Percentiles rank a stretch among this genome's conserved stretches.
These are phyloP conservation scores for Solanum pennellii DNA, from an alignment of 257 asterid genomes.

Conservation along the genomic window DNA sequence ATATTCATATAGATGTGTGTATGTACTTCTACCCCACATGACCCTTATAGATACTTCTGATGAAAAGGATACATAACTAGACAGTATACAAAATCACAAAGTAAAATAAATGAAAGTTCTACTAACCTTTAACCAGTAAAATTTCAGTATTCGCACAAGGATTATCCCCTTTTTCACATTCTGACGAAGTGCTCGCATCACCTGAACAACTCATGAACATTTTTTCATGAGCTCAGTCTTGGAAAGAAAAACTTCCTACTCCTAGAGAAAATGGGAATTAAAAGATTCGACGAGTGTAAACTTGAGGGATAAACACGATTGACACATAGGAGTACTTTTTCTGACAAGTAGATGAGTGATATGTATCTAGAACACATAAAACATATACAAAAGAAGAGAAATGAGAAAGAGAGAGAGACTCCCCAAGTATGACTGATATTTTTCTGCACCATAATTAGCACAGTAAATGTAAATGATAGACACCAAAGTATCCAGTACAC, in stretches of 20 bases:
- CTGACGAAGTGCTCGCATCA: slow-evolving; percentile 38
- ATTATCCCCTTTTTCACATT: slow-evolving; percentile 25
- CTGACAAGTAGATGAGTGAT: neutral
- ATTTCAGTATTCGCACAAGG: slow-evolving; percentile 3
- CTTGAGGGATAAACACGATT: neutral
- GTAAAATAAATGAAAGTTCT: slow-evolving; percentile 31
- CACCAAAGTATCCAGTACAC: neutral
- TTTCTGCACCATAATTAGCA: neutral
- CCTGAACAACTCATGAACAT: slow-evolving; percentile 25
- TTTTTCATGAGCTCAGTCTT: neutral
- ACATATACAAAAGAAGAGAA: neutral
- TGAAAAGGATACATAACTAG: neutral
- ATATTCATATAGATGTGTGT: neutral
- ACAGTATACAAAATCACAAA: neutral
- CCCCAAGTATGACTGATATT: neutral
- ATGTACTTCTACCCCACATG: neutral
- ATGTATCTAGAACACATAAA: neutral
- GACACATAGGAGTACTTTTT: neutral
- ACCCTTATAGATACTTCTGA: neutral
- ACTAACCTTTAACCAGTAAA: slow-evolving; percentile 9
- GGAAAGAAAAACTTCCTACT: neutral
- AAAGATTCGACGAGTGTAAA: neutral
- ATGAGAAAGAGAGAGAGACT: neutral
- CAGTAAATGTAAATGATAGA: neutral
- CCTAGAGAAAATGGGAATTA: neutral